phyloP scores from a whole-genome alignment of 306 rosid genomes.

The Carpinus fangiana region DNA sequence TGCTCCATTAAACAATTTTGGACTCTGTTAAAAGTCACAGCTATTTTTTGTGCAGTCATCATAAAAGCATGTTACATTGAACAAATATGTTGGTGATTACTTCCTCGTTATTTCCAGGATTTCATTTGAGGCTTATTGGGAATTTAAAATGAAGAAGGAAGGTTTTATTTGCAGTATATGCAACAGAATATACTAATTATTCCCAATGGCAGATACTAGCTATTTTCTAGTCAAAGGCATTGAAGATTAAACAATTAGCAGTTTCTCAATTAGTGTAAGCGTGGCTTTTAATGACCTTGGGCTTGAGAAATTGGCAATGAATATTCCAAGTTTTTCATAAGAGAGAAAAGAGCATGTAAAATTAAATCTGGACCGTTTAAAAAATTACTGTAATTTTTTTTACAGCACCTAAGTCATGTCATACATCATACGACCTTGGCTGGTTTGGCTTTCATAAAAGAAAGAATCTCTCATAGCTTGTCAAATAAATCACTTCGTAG shows the following conservation, averaged over 20 bases:
- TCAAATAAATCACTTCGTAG: background rate
- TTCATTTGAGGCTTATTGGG: background rate
- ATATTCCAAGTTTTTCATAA: background rate
- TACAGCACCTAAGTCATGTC: background rate
- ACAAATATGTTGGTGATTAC: background rate
- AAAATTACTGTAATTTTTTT: no score
- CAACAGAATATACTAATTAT: background rate
- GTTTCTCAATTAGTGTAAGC: background rate
- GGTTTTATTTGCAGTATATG: background rate
- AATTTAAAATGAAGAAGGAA: background rate
- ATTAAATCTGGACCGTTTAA: no score
- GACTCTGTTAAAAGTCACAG: background rate
- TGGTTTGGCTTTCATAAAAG: slow-evolving; percentile 13
- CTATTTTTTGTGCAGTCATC: background rate
- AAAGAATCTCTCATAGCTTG: background rate
- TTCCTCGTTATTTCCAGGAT: background rate
- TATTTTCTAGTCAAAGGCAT: slow-evolving; percentile 10
- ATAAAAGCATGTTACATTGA: background rate
- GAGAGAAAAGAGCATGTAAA: no score
- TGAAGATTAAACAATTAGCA: slow-evolving; percentile 16
- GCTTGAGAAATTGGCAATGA: background rate
- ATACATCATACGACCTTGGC: background rate
- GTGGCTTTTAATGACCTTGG: no score
- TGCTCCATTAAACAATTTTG: background rate
- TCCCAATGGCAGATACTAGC: background rate